These are phyloP conservation scores for Microdochium bolleyi DNA, from an alignment of 2,329 filamentous ascomycete species.

Conservation along the genomic window DNA sequence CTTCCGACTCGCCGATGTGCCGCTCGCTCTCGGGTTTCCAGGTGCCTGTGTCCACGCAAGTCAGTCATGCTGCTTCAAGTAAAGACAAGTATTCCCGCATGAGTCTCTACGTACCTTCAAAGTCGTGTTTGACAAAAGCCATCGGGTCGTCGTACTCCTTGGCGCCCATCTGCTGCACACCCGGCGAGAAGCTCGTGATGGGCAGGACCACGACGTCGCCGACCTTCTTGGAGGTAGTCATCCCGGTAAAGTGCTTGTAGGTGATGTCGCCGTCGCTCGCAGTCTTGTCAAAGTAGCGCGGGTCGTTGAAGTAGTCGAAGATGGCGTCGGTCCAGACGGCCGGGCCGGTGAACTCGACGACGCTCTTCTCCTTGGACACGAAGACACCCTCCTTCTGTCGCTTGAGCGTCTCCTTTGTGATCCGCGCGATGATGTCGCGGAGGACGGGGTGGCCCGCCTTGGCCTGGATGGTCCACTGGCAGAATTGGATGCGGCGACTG, in stretches of 20 bases:
- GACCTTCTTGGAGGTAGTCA: slow-evolving; percentile 74
- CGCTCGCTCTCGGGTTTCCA: slow-evolving; percentile 70
- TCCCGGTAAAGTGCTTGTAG: slow-evolving; percentile 83
- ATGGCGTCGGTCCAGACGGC: slow-evolving; percentile 90
- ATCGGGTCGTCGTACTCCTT: slow-evolving; percentile 84
- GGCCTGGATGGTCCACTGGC: slow-evolving; percentile 96
- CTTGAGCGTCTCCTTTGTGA: slow-evolving; percentile 73
- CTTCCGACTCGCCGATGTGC: slow-evolving; percentile 46
- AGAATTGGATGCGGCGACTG: slow-evolving; percentile 92
- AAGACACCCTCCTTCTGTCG: slow-evolving; percentile 52
- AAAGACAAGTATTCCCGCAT: no score
- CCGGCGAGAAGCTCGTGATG: slow-evolving; percentile 95
- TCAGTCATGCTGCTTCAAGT: not conserved
- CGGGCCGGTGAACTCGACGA: slow-evolving; percentile 92
- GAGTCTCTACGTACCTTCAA: slow-evolving; percentile 58
- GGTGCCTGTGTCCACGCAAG: slow-evolving; percentile 42
- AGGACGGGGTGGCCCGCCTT: slow-evolving; percentile 93
- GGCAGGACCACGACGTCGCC: slow-evolving; percentile 91
- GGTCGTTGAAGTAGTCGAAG: slow-evolving; percentile 91
- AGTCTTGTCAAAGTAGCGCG: slow-evolving; percentile 75
- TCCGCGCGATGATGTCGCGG: slow-evolving; percentile 76
- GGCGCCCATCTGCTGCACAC: slow-evolving; percentile 87
- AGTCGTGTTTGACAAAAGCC: slow-evolving; percentile 96
- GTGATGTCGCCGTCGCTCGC: slow-evolving; percentile 67
- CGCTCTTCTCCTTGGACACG: slow-evolving; percentile 54